A percentile compares a stretch with the other conserved stretches of the same genome.
Evolutionary conservation across 2,329 filamentous ascomycete species (phyloP).

Genomic region (Alternaria atra): DNA sequence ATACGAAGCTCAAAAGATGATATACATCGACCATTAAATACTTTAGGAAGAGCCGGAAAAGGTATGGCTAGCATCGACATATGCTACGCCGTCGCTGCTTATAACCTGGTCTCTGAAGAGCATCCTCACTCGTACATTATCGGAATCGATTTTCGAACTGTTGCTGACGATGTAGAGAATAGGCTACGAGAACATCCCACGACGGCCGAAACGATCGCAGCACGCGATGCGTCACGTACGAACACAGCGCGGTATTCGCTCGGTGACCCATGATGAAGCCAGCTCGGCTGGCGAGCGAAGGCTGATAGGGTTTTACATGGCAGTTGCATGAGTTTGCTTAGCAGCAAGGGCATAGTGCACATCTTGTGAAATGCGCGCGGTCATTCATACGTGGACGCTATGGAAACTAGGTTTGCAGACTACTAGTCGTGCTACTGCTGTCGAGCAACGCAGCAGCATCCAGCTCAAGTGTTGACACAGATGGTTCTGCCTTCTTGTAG

Average conservation of each 20-base stretch:
- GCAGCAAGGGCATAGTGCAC: background rate
- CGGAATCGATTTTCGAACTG: background rate
- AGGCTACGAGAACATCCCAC: background rate
- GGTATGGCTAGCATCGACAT: conserved; percentile 61
- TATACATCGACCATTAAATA: conserved; percentile 49
- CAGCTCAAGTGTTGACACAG: conserved; percentile 26
- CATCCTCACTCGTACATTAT: conserved; percentile 7
- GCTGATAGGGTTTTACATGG: background rate
- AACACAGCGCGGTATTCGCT: background rate
- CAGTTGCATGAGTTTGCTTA: background rate
- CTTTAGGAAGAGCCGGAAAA: conserved; percentile 64
- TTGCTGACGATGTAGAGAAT: conserved; percentile 10
- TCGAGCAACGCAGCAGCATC: conserved; percentile 25
- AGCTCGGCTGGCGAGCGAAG: background rate
- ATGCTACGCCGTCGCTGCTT: conserved; percentile 61
- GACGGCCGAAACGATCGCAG: background rate
- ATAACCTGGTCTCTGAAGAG: conserved; percentile 58
- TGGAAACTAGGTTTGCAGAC: background rate
- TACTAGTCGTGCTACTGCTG: conserved; percentile 2
- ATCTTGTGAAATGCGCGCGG: background rate
- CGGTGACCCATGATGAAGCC: background rate
- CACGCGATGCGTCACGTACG: background rate
- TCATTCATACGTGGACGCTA: background rate
- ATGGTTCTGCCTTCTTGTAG: conserved; percentile 7
- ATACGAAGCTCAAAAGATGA: conserved; percentile 42